Conservation (phyloP, 2,329 filamentous ascomycete genomes). For the Ceratocystis variospora region DNA sequence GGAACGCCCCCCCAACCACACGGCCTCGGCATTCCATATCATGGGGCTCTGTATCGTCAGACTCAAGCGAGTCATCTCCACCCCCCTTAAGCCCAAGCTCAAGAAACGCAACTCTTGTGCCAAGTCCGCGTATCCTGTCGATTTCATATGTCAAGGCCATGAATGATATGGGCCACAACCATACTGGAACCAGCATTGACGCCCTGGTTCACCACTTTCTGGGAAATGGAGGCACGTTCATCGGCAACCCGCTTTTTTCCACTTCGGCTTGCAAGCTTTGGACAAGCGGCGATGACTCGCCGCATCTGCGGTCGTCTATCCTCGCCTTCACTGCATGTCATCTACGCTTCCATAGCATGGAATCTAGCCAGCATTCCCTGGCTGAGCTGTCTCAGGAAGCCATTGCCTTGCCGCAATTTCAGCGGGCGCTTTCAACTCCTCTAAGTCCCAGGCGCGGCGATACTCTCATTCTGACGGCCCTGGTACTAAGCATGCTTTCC, state of each 20-base stretch:
- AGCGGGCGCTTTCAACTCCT: constrained; percentile 20
- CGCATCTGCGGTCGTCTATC: constrained; percentile 21
- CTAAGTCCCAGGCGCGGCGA: constrained; percentile 21
- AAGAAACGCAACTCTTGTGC: not conserved
- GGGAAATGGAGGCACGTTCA: constrained; percentile 19
- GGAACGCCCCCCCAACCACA: not conserved
- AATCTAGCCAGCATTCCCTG: constrained; percentile 15
- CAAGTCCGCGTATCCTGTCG: constrained; percentile 9
- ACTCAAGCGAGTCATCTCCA: constrained; percentile 1
- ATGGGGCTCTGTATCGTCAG: not conserved
- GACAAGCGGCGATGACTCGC: constrained; percentile 14
- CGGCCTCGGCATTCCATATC: not conserved
- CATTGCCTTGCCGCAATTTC: constrained; percentile 21
- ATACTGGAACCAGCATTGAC: constrained; percentile 11
- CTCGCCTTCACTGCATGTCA: constrained; percentile 23
- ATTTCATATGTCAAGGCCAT: constrained; percentile 15
- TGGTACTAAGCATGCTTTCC: constrained; percentile 23
- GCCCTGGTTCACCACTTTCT: constrained; percentile 17
- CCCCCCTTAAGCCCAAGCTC: not conserved
- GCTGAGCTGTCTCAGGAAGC: constrained; percentile 23
- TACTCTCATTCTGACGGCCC: constrained; percentile 22
- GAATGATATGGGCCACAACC: constrained; percentile 11
- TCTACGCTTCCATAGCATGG: constrained; percentile 20
- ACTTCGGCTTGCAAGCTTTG: constrained; percentile 18
- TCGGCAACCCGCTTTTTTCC: constrained; percentile 18